Evolutionary conservation across 2,329 filamentous ascomycete genomes (phyloP), one percentile per base, ranked within the genome.

Genomic region (Hypoxylon sp.): DNA sequence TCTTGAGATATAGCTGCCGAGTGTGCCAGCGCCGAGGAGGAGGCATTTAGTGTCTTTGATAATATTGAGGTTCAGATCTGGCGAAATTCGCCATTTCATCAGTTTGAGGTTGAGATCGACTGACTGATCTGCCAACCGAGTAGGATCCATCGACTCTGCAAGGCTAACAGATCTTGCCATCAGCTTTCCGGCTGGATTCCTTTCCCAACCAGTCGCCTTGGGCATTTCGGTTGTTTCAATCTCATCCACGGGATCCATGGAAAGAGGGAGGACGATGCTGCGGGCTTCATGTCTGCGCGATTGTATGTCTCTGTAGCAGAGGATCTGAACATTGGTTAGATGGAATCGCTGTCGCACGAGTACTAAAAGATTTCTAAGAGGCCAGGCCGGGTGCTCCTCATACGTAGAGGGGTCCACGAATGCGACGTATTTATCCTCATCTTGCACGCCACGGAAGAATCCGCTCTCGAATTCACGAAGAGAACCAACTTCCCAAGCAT

Each of bases 1-100:
- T 54, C 95, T 87, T 10, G 94, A 93, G 19, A 99, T 94, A 74
- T 98, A 98, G 64, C 93, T 94, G 7, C 95, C 95, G 1, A 99
- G 83, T 0, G 95, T 99, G 13, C 95, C 95, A 0, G 95, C 93
- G 4, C 95, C 95, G 1, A 99, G 87, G 2, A 99, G 81, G 15
- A 99, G 85, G 74, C 95, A 99, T 74, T 89, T 97, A 3, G 93
- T 94, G 59, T 90, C 86, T 74, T 97, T 97, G 75, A 98, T 94
- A 28, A 87, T 86, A 28, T 97, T 93, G 8, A 99, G 86, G 74
- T 98, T 86, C 41, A 99, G 85, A 52, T 89, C 89, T 0, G 95
- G 95, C 6, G 93, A 92, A 72, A 99, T 93, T 39, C 95, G 89
- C 95, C 95, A 99, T 80, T 97, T 99, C 89, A 99, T 99, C 60